These are phyloP conservation scores for Phlyctochytrium arcticum DNA, from an alignment of 192 early-diverging fungal genomes.

Conservation along the genomic window DNA sequence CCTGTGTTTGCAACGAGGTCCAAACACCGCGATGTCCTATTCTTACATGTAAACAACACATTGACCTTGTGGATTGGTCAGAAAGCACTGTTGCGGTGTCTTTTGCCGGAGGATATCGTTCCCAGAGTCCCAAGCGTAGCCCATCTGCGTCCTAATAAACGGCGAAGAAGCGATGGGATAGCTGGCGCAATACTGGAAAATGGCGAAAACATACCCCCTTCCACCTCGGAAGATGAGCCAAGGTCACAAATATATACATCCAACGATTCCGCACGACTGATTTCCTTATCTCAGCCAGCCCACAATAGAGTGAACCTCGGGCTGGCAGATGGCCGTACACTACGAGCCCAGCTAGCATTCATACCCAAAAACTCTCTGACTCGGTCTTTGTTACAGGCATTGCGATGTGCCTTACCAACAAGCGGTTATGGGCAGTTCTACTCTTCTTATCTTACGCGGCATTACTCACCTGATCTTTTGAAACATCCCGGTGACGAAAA, in stretches of 20 bases:
- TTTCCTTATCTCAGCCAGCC: neutral
- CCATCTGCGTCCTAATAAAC: no score
- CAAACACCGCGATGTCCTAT: conserved; percentile 34
- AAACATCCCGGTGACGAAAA: neutral
- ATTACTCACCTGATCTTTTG: neutral
- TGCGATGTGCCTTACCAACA: neutral
- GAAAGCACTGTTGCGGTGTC: neutral
- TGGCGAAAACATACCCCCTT: no score
- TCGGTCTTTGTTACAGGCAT: conserved; percentile 2
- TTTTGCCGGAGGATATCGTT: no score
- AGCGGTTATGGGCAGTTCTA: neutral
- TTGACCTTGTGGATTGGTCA: conserved; percentile 34
- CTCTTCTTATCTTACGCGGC: neutral
- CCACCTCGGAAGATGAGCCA: neutral
- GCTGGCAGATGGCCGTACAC: neutral
- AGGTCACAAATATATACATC: neutral
- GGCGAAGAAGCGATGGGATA: neutral
- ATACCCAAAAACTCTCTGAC: neutral
- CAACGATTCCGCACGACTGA: neutral
- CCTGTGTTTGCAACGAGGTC: conserved; percentile 33
- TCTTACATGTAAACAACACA: conserved; percentile 25
- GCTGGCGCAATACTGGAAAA: neutral
- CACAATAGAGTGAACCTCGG: conserved; percentile 13
- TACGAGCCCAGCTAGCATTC: neutral
- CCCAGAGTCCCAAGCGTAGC: no score